phyloP scores from a whole-genome alignment of 2,329 filamentous ascomycete species.

The Apiospora marii region DNA sequence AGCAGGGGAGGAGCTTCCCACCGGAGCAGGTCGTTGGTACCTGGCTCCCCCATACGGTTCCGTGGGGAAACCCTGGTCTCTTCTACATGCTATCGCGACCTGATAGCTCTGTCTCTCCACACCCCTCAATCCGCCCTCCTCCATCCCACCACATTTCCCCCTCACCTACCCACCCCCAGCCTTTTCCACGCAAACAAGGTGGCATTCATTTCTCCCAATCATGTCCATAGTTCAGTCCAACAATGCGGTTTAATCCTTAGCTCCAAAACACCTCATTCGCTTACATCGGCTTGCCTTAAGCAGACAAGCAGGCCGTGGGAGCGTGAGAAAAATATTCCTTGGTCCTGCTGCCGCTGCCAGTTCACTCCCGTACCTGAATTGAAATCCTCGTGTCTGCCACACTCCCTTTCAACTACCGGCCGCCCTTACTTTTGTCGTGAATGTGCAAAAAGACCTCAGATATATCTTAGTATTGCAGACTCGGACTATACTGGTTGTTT shows the following conservation, averaged over 20 bases:
- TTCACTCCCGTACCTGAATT: conserved; percentile 6
- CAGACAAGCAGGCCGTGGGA: not conserved
- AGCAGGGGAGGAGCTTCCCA: conserved; percentile 1
- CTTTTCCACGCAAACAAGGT: conserved; percentile 4
- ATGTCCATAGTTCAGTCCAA: conserved; percentile 18
- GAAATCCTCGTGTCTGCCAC: conserved; percentile 16
- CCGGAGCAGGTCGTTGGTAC: not conserved
- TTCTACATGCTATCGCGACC: not conserved
- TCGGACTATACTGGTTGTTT: not conserved
- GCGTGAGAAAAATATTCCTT: not conserved
- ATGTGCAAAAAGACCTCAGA: not conserved
- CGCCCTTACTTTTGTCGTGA: conserved; percentile 3
- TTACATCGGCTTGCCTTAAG: conserved; percentile 10
- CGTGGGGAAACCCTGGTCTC: not conserved
- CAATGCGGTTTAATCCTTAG: conserved; percentile 20
- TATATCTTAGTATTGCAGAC: conserved; percentile 11
- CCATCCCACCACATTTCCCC: conserved; percentile 17
- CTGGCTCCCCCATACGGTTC: not conserved
- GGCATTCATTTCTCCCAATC: conserved; percentile 10
- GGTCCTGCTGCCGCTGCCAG: not conserved
- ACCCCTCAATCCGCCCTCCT: not conserved
- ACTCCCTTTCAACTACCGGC: conserved; percentile 8
- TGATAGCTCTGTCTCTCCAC: conserved; percentile 1
- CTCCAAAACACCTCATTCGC: conserved; percentile 4
- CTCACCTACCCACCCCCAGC: conserved; percentile 18